These are phyloP conservation scores for Sporothrix phasma DNA, from an alignment of 2,329 filamentous ascomycete genomes.

Conservation along the genomic window DNA sequence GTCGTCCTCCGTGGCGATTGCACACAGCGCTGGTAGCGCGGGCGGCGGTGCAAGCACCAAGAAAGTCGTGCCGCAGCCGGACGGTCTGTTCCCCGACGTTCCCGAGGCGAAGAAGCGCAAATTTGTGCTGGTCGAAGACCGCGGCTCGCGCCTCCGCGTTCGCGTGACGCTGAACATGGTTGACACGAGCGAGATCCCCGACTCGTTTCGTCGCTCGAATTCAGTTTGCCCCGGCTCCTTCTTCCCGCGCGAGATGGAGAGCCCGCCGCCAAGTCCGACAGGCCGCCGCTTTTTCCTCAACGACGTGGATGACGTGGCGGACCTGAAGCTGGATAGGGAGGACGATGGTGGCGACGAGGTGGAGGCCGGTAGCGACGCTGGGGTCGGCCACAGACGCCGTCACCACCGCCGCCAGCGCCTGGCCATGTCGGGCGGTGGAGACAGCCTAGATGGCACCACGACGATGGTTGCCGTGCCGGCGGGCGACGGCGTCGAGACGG, in stretches of 20 bases:
- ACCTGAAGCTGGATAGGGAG: constrained; percentile 48
- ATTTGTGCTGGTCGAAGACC: constrained; percentile 92
- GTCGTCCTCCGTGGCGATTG: constrained; percentile 53
- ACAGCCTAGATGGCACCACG: constrained; percentile 21
- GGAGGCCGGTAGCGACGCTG: constrained; percentile 35
- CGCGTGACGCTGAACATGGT: constrained; percentile 88
- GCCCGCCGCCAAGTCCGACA: constrained; percentile 64
- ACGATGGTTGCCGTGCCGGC: constrained; percentile 52
- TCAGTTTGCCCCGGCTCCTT: constrained; percentile 87
- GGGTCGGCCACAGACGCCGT: constrained; percentile 27
- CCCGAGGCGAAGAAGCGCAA: constrained; percentile 88
- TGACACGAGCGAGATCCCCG: constrained; percentile 90
- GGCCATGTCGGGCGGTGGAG: constrained; percentile 16
- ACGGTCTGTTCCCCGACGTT: constrained; percentile 74
- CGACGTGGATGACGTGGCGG: constrained; percentile 48
- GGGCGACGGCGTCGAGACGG: constrained; percentile 51
- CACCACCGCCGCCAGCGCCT: constrained; percentile 20
- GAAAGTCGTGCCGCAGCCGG: constrained; percentile 48
- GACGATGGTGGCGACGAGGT: constrained; percentile 46
- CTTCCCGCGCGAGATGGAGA: constrained; percentile 88
- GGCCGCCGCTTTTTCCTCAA: constrained; percentile 67
- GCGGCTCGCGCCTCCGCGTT: constrained; percentile 73
- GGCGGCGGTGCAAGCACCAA: constrained; percentile 25
- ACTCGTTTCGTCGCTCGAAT: constrained; percentile 83
- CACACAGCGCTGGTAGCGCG: constrained; percentile 40